A percentile compares a stretch with the other conserved stretches of the same genome.
phyloP scores from a whole-genome alignment of 441 rosid species.

The Daphne laureola region DNA sequence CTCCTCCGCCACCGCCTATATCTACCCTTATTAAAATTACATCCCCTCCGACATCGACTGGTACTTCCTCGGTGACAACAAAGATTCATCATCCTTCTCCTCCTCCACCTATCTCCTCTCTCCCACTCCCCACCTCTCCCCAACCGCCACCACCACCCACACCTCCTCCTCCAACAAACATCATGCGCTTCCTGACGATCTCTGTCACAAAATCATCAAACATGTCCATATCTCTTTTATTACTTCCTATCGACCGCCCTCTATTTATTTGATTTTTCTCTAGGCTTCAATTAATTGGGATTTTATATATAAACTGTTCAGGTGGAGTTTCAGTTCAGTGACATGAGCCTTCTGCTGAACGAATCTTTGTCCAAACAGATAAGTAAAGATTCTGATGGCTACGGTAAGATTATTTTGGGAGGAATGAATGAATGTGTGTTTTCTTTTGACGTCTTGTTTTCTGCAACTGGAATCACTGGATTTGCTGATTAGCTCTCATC shows the following conservation, averaged over 20 bases:
- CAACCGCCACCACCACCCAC: conserved; percentile 38
- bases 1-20: conserved; percentile 62
- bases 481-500: background rate
- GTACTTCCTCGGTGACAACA: conserved; percentile 49
- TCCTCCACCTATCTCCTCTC: conserved; percentile 47
- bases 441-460: background rate
- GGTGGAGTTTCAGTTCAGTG: conserved; percentile 90
- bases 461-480: background rate
- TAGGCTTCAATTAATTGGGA: too few relatives aligned
- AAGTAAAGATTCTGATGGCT: conserved; percentile 81
- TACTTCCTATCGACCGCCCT: too few relatives aligned
- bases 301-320: too few relatives aligned
- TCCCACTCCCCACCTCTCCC: conserved; percentile 30
- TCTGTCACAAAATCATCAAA: conserved; percentile 72
- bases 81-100: conserved; percentile 20
- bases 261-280: too few relatives aligned
- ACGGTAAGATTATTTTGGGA: conserved; percentile 41
- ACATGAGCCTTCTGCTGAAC: conserved; percentile 87
- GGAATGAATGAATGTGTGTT: too few relatives aligned
- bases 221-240: conserved; percentile 43
- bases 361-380: conserved; percentile 74
- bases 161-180: conserved; percentile 41
- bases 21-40: conserved; percentile 57
- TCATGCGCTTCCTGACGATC: conserved; percentile 55
- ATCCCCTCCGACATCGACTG: conserved; percentile 57